Base-by-base conservation (phyloP, 2,329 filamentous ascomycete species). In the Amylocarpus encephaloides region DNA sequence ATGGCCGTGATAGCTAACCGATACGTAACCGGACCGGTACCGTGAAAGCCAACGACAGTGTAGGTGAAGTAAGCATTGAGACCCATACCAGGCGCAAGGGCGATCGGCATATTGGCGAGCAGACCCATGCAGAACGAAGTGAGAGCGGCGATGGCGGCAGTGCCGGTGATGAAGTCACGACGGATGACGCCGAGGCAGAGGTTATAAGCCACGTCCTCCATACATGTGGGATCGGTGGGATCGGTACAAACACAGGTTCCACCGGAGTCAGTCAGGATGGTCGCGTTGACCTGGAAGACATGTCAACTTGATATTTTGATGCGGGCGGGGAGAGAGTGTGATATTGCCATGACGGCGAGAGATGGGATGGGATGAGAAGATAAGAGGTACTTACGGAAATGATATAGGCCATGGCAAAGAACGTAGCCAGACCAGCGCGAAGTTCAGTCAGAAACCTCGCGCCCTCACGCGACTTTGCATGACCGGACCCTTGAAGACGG, bases 31-130 rank as follows among this genome's bases (percentile, higher is more conserved):
- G 77, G 74, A 2, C 87, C 87, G 15, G 73, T 76, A 43, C 88
- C 88, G 64, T 90, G 83, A 62, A 74, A 81, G 5, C 88, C 88
- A 54, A 93, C 88, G 38, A 88, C 83, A 45, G 57, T 67, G 65
- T 85, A 93, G 30, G 88, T 78, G 62, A 93, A 92, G 66, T 92
- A 92, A 13, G 88, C 88, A 63, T 93, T 93, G 52, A 93, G 67
- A 30, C 88, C 84, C 83, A 88, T 86, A 39, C 84, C 84, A 12
- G 84, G 84, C 5, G 83, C 84, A 42, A 86, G 69, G 7, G 79
- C 82, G 57, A 87, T 82, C 2, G 84, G 83, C 69, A 70, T 68
- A 58, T 93, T 93, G 54, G 88, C 83, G 55, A 90, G 80, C 1
- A 91, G 68, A 26, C 88, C 88, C 83, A 93, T 89, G 68, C 75